Conservation (phyloP, 495 filamentous ascomycete species). For the Hypoxylon intermedium region DNA sequence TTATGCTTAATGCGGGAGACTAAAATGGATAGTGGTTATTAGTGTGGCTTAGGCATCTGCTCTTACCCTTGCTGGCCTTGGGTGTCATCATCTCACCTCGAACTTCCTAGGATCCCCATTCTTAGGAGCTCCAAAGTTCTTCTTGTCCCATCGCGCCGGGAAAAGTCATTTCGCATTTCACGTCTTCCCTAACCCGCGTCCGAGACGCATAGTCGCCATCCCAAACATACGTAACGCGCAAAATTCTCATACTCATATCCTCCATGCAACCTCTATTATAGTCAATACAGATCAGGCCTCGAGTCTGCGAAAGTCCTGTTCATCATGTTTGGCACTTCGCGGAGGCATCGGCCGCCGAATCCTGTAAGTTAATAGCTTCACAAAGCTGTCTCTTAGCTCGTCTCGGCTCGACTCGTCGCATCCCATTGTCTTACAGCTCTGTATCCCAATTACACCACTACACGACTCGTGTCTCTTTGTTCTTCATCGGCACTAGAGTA, state of each 20-base stretch:
- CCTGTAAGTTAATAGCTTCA: too few relatives aligned
- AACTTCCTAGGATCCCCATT: constrained; percentile 29
- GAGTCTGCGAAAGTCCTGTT: constrained; percentile 30
- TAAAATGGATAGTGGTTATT: neutral
- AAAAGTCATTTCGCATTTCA: constrained; percentile 3
- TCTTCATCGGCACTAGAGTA: constrained; percentile 10
- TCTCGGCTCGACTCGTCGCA: constrained; percentile 31
- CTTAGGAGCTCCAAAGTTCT: constrained; percentile 15
- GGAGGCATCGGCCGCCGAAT: constrained; percentile 53
- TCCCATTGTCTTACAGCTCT: constrained; percentile 21
- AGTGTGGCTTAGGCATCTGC: constrained; percentile 26
- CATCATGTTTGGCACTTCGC: constrained; percentile 55
- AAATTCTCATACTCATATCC: constrained; percentile 1
- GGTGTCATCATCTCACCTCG: constrained; percentile 35
- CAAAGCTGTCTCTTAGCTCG: too few relatives aligned
- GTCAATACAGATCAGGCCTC: constrained; percentile 32
- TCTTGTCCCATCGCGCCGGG: constrained; percentile 5
- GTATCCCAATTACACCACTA: constrained; percentile 23
- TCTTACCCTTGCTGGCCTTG: neutral
- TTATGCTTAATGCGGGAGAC: too few relatives aligned
- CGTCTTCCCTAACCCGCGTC: too few relatives aligned
- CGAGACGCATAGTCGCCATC: constrained; percentile 7
- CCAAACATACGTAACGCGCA: neutral
- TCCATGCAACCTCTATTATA: constrained; percentile 36
- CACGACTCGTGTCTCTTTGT: constrained; percentile 35